Conservation (phyloP, 768 basidiomycete species). For the Leucocoprinus birnbaumii region DNA sequence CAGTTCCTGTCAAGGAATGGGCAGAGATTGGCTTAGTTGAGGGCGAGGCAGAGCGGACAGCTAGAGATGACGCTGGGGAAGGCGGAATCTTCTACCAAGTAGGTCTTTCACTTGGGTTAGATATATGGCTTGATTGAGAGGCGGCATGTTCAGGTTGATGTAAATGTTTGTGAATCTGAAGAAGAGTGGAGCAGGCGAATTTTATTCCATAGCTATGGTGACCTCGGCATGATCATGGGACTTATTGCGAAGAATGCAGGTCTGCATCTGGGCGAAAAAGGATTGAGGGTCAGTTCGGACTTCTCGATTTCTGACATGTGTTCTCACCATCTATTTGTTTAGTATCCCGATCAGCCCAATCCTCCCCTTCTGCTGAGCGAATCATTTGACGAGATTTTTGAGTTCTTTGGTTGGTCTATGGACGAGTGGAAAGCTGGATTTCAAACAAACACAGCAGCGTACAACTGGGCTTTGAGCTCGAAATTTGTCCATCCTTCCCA, state of each 20-base stretch:
- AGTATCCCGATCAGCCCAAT: constrained; percentile 39
- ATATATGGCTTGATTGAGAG: neutral
- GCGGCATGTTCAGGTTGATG: constrained; percentile 48
- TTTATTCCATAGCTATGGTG: constrained; percentile 66
- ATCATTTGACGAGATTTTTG: constrained; percentile 45
- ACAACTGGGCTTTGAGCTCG: constrained; percentile 55
- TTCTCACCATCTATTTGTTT: neutral
- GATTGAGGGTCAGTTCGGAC: constrained; percentile 47
- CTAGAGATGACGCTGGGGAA: constrained; percentile 16
- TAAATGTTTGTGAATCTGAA: constrained; percentile 52
- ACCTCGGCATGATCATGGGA: constrained; percentile 68
- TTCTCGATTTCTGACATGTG: neutral
- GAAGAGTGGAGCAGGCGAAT: constrained; percentile 47
- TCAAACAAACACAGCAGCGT: constrained; percentile 45
- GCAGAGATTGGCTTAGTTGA: constrained; percentile 21
- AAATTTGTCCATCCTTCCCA: constrained; percentile 47
- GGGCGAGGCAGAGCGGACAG: constrained; percentile 26
- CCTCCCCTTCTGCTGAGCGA: constrained; percentile 48
- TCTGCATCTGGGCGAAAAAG: constrained; percentile 46
- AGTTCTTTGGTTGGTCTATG: constrained; percentile 58
- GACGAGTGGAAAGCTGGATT: constrained; percentile 53
- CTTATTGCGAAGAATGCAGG: constrained; percentile 51
- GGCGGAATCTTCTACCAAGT: constrained; percentile 43
- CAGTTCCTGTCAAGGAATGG: constrained; percentile 38
- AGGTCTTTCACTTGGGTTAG: neutral